phyloP scores from a whole-genome alignment of 768 basidiomycete species.

The Lentinula guzmanii region DNA sequence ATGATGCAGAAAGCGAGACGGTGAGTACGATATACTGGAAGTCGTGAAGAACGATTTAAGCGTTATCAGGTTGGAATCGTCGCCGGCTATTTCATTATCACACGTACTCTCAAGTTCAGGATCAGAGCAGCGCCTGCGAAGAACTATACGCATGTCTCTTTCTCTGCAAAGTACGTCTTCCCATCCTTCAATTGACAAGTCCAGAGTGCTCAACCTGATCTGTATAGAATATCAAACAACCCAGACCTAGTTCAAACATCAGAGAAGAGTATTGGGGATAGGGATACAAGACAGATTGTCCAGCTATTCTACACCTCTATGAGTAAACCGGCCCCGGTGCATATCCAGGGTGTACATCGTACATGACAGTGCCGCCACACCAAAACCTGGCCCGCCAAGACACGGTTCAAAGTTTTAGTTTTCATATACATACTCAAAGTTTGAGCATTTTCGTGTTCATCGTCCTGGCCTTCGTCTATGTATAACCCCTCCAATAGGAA shows the following conservation, averaged over 20 bases:
- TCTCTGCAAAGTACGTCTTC: slow-evolving; percentile 33
- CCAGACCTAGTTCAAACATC: slow-evolving; percentile 7
- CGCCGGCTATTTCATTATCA: slow-evolving; percentile 32
- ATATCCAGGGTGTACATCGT: slow-evolving; percentile 13
- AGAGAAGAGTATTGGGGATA: slow-evolving; percentile 4
- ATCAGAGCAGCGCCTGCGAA: slow-evolving; percentile 34
- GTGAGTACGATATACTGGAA: background rate
- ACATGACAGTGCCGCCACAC: background rate
- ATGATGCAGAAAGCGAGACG: background rate
- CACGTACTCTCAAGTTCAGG: slow-evolving; percentile 31
- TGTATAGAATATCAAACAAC: slow-evolving; percentile 20
- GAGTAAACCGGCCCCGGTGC: slow-evolving; percentile 25
- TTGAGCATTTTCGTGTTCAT: no score
- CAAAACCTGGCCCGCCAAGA: no score
- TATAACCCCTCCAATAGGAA: no score
- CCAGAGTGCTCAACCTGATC: background rate
- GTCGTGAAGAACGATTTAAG: background rate
- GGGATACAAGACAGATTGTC: slow-evolving; percentile 20
- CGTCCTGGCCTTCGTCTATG: no score
- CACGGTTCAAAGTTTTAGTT: no score
- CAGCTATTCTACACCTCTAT: slow-evolving; percentile 28
- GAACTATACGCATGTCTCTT: slow-evolving; percentile 22
- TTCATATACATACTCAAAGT: no score
- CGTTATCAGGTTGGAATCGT: slow-evolving; percentile 26
- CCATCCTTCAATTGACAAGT: slow-evolving; percentile 9